phyloP scores from a whole-genome alignment of 345 rosid species.

The Rhodomyrtus tomentosa region DNA sequence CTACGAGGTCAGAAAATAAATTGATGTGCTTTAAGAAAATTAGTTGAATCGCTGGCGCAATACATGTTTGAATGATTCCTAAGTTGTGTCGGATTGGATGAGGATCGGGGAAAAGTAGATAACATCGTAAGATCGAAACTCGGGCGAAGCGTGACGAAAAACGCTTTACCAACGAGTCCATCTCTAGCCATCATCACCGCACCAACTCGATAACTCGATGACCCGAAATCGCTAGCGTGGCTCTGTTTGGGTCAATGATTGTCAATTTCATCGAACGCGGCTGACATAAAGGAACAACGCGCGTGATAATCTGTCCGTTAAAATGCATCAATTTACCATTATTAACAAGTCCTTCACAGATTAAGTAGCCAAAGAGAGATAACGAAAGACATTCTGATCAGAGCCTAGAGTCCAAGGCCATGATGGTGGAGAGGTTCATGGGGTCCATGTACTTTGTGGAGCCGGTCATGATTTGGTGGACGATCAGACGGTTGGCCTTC shows the following conservation, averaged over 20 bases:
- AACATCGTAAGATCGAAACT: not conserved
- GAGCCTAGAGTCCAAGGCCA: conserved; percentile 42
- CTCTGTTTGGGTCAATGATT: not conserved
- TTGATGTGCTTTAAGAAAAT: not conserved
- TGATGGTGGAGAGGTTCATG: conserved; percentile 61
- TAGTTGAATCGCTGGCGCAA: not conserved
- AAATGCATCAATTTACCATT: not conserved
- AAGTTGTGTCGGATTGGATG: not conserved
- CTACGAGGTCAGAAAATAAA: not conserved
- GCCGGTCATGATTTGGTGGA: conserved; percentile 33
- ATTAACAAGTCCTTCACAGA: not conserved
- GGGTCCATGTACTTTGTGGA: conserved; percentile 54
- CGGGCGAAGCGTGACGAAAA: not conserved
- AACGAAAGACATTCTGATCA: not conserved
- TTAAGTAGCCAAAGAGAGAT: not conserved
- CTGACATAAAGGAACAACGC: not conserved
- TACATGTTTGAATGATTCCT: not conserved
- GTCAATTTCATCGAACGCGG: not conserved
- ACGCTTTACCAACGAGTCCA: not conserved
- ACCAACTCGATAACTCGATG: not conserved
- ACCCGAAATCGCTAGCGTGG: not conserved
- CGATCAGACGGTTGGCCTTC: conserved; percentile 55
- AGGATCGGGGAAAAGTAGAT: not conserved
- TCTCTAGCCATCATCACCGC: not conserved
- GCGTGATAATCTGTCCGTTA: not conserved